Evolutionary conservation across 441 rosid genomes (phyloP), one percentile per base, ranked within the genome.

Genomic region (Populus hybrid): DNA sequence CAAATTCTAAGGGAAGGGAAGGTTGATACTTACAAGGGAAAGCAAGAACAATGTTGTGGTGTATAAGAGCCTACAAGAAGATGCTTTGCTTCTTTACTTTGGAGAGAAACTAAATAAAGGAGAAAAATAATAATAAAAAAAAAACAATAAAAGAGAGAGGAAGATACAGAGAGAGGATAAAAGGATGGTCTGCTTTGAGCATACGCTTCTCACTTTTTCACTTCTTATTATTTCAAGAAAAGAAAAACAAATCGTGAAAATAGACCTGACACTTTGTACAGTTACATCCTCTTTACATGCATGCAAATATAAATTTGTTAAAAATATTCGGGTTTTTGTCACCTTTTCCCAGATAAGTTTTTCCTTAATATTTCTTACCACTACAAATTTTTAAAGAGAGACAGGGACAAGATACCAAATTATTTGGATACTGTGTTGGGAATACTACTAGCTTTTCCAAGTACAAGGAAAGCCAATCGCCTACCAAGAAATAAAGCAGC

Each of bases 31-130:
- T 87, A 83, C 85, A 84, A 86, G 84, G 86, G 77, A 84, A 87
- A 88, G 89, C 85, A 88, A 87, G 80, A 73, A 70, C 76, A 70
- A 76, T 75, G 80, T 75, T 84, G 79, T 66, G 81, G 59, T 79
- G 86, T 80, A 84, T 35, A 80, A 82, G 87, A 82, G 84, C 76
- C 74, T 70, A 79, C 16, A 74, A 80, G 74, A 72, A 81, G 91
- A 91, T 92, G 86, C 97, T 89, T 91, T 92, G 91, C 92, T 88
- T 94, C 82, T 83, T 77, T 86, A 85, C 84, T 87, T 82, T 83
- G 75, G 9, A 77, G 29, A 71, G 71, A 76, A 68, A 72, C 77
- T 74, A 66, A 77, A 67, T 35, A 28, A 26, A 59, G 72, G 53
- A 72, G 21, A n/a, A 3, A 12, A 31, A 68, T 35, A n/a, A n/a